A percentile compares a stretch with the other conserved stretches of the same genome.
Evolutionary conservation across 1,284 basidiomycete species (phyloP).

Genomic region (Cutaneotrichosporon curvatum): DNA sequence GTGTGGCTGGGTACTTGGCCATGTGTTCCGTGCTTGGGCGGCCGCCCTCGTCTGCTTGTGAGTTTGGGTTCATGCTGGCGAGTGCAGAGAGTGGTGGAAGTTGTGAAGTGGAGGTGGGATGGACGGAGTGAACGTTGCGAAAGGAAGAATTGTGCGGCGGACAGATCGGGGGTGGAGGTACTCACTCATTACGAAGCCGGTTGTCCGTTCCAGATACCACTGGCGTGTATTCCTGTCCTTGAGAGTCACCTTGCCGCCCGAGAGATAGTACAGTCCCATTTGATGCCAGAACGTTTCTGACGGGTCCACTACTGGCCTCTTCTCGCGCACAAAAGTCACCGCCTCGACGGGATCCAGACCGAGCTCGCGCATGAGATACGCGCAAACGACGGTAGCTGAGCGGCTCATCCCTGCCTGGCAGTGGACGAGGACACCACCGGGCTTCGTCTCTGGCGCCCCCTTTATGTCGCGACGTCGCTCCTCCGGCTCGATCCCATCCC

Average conservation of each 20-base stretch:
- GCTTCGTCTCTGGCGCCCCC: slow-evolving; percentile 48
- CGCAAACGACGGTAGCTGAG: slow-evolving; percentile 70
- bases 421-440: slow-evolving; percentile 70
- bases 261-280: slow-evolving; percentile 66
- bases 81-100: not conserved
- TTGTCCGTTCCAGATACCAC: slow-evolving; percentile 70
- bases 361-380: slow-evolving; percentile 71
- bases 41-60: slow-evolving; percentile 56
- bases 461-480: not conserved
- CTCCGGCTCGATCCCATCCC: not conserved
- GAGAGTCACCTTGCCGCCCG: slow-evolving; percentile 61
- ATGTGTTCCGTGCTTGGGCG: slow-evolving; percentile 62
- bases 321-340: slow-evolving; percentile 58
- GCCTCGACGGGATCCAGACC: slow-evolving; percentile 61
- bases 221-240: slow-evolving; percentile 64
- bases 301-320: slow-evolving; percentile 62
- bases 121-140: not conserved
- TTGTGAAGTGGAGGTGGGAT: not conserved
- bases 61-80: not conserved
- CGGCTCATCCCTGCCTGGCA: slow-evolving; percentile 80
- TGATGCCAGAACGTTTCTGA: slow-evolving; percentile 71
- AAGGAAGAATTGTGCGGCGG: not conserved
- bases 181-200: slow-evolving; percentile 67
- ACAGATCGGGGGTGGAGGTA: not conserved
- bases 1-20: slow-evolving; percentile 62